phyloP scores from a whole-genome alignment of 2,329 filamentous ascomycete species.

The Calcarisporium arbuscula region DNA sequence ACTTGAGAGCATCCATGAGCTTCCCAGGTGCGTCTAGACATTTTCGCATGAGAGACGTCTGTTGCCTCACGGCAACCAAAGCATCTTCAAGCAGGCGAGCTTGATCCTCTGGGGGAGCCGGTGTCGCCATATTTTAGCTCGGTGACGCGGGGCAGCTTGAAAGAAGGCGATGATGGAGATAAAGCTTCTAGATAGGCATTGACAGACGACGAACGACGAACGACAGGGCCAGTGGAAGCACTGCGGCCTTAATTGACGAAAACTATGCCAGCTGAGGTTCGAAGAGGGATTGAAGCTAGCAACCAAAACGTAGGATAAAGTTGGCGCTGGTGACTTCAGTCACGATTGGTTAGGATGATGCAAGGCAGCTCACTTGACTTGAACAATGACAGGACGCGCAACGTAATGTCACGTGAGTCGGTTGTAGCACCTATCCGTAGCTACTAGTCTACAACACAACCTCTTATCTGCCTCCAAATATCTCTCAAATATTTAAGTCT shows the following conservation, averaged over 20 bases:
- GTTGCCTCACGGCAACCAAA: slow-evolving; percentile 90
- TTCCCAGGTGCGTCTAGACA: slow-evolving; percentile 96
- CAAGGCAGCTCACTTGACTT: background rate
- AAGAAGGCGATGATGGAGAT: slow-evolving; percentile 11
- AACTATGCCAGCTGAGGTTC: no score
- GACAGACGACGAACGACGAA: no score
- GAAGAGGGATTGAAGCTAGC: no score
- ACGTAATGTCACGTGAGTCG: slow-evolving; percentile 13
- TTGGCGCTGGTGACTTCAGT: no score
- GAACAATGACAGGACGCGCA: slow-evolving; percentile 7
- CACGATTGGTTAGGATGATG: no score
- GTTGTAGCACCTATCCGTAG: no score
- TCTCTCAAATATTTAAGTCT: background rate
- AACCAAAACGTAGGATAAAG: no score
- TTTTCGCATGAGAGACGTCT: slow-evolving; percentile 95
- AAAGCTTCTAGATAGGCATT: slow-evolving; percentile 18
- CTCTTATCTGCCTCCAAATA: background rate
- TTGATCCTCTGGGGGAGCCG: slow-evolving; percentile 69
- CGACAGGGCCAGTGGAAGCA: no score
- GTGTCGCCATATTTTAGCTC: slow-evolving; percentile 37
- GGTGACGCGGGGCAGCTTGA: slow-evolving; percentile 25
- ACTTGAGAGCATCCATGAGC: slow-evolving; percentile 99
- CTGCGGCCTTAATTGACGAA: no score
- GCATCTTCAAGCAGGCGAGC: slow-evolving; percentile 96
- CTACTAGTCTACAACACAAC: no score